A percentile compares a stretch with the other conserved stretches of the same genome.
Conservation (phyloP, 78 protist species). For the Capsaspora owczarzaki region DNA sequence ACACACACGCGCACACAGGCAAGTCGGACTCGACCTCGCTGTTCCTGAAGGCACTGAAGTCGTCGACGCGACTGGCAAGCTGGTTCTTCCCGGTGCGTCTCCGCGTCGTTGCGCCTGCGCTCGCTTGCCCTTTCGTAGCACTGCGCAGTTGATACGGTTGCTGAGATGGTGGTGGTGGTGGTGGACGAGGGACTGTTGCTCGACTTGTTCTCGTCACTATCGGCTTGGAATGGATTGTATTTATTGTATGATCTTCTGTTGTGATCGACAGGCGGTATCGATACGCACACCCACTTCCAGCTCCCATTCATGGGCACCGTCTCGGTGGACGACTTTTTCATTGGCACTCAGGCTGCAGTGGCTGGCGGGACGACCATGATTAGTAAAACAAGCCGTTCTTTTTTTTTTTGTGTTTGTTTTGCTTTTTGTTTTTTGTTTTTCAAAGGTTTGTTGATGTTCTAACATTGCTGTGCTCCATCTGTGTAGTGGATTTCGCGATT, state of each 20-base stretch:
- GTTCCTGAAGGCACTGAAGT: constrained; percentile 30
- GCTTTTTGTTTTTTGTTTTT: neutral
- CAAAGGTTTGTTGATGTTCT: no score
- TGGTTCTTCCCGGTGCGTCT: neutral
- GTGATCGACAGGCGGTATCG: constrained; percentile 87
- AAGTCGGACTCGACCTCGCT: neutral
- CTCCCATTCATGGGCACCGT: constrained; percentile 84
- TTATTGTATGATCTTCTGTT: no score
- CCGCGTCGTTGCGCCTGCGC: no score
- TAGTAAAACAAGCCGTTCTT: constrained; percentile 6
- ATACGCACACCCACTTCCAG: constrained; percentile 77
- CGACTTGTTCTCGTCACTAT: no score
- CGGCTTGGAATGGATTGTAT: no score
- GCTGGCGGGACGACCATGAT: constrained; percentile 82
- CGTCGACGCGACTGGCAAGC: neutral
- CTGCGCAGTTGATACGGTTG: no score
- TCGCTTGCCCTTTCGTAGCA: no score
- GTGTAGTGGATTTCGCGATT: constrained; percentile 66
- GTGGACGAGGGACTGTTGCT: no score
- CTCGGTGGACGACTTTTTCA: constrained; percentile 74
- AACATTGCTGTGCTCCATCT: neutral
- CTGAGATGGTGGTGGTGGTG: no score
- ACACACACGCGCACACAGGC: neutral
- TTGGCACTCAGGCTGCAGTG: constrained; percentile 74
- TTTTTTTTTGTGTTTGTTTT: neutral